phyloP scores from a whole-genome alignment of 495 filamentous ascomycete species.

The Amniculicola lignicola region DNA sequence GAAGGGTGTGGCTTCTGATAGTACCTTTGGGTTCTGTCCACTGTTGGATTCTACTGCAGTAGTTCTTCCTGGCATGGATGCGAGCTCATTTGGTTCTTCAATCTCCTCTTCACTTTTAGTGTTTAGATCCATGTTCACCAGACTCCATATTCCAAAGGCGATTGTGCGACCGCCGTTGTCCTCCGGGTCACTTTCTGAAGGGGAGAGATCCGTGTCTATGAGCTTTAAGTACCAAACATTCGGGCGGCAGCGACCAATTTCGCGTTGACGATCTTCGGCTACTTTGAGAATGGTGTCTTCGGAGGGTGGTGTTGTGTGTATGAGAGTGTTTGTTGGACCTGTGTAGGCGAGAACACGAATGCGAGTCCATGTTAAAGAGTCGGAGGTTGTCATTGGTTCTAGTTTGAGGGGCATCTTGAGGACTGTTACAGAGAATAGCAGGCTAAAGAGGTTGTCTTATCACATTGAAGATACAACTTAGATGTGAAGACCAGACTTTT shows the following conservation, averaged over 20 bases:
- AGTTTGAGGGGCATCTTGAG: constrained; percentile 1
- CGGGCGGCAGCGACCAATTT: constrained; percentile 1
- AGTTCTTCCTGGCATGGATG: neutral
- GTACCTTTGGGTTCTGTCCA: neutral
- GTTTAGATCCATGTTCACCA: neutral
- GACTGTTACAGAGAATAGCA: too few species aligned
- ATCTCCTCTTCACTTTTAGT: neutral
- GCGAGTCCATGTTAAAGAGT: neutral
- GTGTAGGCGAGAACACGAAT: neutral
- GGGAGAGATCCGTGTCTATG: constrained; percentile 14
- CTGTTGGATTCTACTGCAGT: neutral
- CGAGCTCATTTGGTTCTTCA: neutral
- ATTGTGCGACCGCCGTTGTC: constrained; percentile 19
- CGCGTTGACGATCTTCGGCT: neutral
- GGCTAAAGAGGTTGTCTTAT: too few species aligned
- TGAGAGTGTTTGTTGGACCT: neutral
- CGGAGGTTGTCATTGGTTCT: neutral
- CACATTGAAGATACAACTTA: too few species aligned
- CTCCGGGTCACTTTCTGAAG: constrained; percentile 1
- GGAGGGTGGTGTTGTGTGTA: neutral
- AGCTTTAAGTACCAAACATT: constrained; percentile 15
- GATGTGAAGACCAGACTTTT: too few species aligned
- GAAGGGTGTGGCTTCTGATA: constrained; percentile 1
- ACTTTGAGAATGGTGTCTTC: neutral
- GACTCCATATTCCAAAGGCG: constrained; percentile 14